Evolutionary conservation across 2,329 filamentous ascomycete species (phyloP).

Genomic region (Aspergillus vadensis): DNA sequence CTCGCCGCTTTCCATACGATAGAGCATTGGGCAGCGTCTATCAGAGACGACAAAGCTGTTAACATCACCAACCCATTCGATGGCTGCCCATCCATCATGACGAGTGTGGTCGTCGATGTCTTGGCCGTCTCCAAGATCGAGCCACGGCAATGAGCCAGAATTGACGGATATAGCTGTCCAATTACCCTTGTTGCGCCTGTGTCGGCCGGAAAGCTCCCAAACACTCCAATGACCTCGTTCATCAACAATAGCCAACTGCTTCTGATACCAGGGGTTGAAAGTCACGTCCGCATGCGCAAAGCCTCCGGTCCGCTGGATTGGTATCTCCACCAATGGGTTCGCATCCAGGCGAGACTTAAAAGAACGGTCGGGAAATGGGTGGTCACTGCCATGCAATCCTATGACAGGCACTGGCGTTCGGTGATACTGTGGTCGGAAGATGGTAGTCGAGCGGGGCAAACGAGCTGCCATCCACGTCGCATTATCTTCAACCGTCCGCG

Average conservation of each 20-base stretch:
- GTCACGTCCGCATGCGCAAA: conserved; percentile 55
- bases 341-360: conserved; percentile 49
- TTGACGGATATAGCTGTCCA: conserved; percentile 32
- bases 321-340: conserved; percentile 50
- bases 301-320: conserved; percentile 47
- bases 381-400: conserved; percentile 16
- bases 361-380: conserved; percentile 10
- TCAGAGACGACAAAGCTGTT: conserved; percentile 55
- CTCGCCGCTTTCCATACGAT: conserved; percentile 31
- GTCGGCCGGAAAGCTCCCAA: conserved; percentile 44
- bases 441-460: conserved; percentile 45
- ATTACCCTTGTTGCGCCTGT: conserved; percentile 30
- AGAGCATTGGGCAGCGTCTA: conserved; percentile 46
- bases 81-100: conserved; percentile 48
- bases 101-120: conserved; percentile 17
- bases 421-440: conserved; percentile 51
- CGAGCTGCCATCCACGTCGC: conserved; percentile 55
- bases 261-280: conserved; percentile 62
- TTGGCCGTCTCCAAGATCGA: conserved; percentile 19
- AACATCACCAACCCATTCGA: conserved; percentile 44
- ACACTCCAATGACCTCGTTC: conserved; percentile 57
- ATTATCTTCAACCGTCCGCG: conserved; percentile 45
- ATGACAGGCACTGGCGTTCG: conserved; percentile 30
- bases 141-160: conserved; percentile 35
- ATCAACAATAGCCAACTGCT: conserved; percentile 60